Evolutionary conservation across 768 basidiomycete genomes (phyloP), one percentile per base, ranked within the genome.

Genomic region (Boletellus sp.): DNA sequence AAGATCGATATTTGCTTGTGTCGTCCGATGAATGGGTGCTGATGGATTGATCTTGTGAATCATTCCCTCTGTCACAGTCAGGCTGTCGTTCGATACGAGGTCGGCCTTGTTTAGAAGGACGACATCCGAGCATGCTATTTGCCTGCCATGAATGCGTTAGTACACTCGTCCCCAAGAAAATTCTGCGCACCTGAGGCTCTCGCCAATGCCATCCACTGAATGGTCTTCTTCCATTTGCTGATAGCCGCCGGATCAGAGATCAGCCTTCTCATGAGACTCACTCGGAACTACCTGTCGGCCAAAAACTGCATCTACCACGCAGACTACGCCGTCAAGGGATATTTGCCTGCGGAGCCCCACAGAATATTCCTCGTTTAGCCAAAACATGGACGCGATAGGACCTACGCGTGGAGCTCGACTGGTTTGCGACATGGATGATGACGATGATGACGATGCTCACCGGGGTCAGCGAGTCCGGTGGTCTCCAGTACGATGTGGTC

Each of bases 401-500:
- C 86, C 87, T 88, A 44, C 48, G 2, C 36, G 50, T 23, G 3
- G 46, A 28, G 47, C 7, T 58, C 45, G 19, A 42, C 20, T n/a
- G 11, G 40, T 43, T 34, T 31, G 35, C 12, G 26, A 46, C 22
- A 8, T 4, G 34, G 28, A 42, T 19, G 39, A 41, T 38, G 9
- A 42, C 19, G 39, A 41, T 38, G 9, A 32, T 37, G 17, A 20
- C 10, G 34, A 47, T 19, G 49, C 69, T 47, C 53, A 90, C 91
- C 91, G 50, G 95, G 95, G 72, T 98, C 95, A 10, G 95, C 95
- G 8, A 98, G 76, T 0, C 95, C 95, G 0, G 96, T 98, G 2
- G 95, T 90, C 70, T 99, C 96, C 15, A 99, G 76, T 37, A 99
- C 72, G 55, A 99, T 96, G 67, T 97, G 87, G 69, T 98, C 96